These are phyloP conservation scores for Neurospora sp. DNA, from an alignment of 495 filamentous ascomycete species.

Conservation along the genomic window DNA sequence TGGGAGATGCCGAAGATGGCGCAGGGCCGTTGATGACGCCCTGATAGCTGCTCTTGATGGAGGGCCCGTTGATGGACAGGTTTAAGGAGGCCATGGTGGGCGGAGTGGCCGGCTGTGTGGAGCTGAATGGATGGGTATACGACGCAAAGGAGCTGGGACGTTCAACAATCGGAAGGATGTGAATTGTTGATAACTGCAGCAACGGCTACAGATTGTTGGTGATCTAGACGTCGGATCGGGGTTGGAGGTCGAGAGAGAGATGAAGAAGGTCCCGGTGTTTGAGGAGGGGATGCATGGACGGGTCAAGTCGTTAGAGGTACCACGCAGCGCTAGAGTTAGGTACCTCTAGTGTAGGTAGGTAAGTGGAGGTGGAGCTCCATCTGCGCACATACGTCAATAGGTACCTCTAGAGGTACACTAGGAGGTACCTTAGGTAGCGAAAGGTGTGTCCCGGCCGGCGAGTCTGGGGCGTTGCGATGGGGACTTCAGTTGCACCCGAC, in stretches of 20 bases:
- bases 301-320: not conserved
- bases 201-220: slow-evolving; percentile 1
- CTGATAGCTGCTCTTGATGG: slow-evolving; percentile 87
- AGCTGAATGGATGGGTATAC: not conserved
- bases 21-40: slow-evolving; percentile 66
- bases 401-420: not conserved
- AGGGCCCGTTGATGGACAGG: slow-evolving; percentile 78
- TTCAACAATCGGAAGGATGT: not conserved
- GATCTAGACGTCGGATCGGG: not conserved
- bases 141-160: not conserved
- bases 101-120: not conserved
- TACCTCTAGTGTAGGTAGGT: not conserved
- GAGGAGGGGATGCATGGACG: not conserved
- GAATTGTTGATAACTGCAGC: not conserved
- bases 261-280: not conserved
- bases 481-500: not conserved
- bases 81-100: slow-evolving; percentile 81
- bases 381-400: not conserved
- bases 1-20: slow-evolving; percentile 48
- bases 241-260: not conserved
- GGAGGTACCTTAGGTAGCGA: not conserved
- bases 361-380: not conserved
- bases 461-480: not conserved
- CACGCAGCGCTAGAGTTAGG: not conserved
- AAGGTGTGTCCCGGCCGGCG: not conserved